phyloP scores from a whole-genome alignment of 208 protist genomes.

The Acanthamoeba triangularis region DNA sequence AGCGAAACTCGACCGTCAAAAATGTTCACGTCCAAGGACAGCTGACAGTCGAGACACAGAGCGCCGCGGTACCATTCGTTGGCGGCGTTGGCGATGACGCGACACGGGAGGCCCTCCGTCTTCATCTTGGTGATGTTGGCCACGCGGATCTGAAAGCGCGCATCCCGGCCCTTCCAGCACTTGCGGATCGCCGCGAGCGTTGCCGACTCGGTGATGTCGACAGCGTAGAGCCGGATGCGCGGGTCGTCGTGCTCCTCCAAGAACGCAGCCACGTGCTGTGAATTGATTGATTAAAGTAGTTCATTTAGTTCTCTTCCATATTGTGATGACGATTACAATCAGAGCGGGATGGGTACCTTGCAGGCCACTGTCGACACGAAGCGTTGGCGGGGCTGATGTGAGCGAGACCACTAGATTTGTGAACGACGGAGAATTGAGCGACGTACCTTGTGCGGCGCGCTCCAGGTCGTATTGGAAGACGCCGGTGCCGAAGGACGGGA shows the following conservation, averaged over 20 bases:
- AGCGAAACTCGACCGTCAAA: neutral
- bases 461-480: slow-evolving; percentile 56
- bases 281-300: too few relatives aligned
- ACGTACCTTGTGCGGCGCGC: neutral
- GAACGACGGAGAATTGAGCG: too few relatives aligned
- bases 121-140: slow-evolving; percentile 49
- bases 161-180: neutral
- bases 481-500: slow-evolving; percentile 53
- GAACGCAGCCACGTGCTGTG: neutral
- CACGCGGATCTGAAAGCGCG: slow-evolving; percentile 6
- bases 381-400: neutral
- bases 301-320: too few relatives aligned
- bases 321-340: too few relatives aligned
- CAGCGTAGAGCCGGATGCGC: neutral
- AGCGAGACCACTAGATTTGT: neutral
- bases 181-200: neutral
- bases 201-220: slow-evolving; percentile 18
- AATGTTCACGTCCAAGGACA: neutral
- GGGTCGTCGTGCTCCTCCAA: slow-evolving; percentile 13
- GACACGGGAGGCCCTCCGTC: slow-evolving; percentile 5
- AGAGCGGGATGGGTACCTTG: neutral
- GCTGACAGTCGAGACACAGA: neutral
- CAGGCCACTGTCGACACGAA: too few relatives aligned
- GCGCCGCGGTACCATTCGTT: slow-evolving; percentile 25
- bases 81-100: slow-evolving; percentile 50